Conservation (phyloP, 768 basidiomycete genomes). For the Pleurotus djamor region DNA sequence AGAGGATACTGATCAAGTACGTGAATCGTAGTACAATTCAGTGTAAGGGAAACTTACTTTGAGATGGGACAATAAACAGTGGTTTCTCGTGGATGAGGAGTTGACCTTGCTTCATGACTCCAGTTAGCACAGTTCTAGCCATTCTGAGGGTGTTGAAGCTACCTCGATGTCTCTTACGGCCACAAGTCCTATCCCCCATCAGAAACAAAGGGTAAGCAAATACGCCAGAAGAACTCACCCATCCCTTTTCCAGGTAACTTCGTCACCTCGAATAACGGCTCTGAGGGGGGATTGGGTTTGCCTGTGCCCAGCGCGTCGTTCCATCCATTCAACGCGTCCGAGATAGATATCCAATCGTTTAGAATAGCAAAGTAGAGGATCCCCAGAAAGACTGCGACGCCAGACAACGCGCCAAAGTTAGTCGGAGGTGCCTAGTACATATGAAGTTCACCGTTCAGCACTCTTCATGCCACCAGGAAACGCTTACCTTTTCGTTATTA, state of each 20-base stretch:
- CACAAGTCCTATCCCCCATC: conserved; percentile 6
- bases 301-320: neutral
- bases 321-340: neutral
- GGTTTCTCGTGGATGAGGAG: conserved; percentile 53
- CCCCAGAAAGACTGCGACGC: neutral
- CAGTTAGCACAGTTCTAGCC: neutral
- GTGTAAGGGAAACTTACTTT: conserved; percentile 46
- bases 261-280: neutral
- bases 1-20: conserved; percentile 29
- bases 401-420: neutral
- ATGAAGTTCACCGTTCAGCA: too few relatives aligned
- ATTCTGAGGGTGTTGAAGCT: neutral
- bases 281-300: neutral
- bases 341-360: neutral
- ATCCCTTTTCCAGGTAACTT: conserved; percentile 10
- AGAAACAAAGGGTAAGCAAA: neutral
- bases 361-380: neutral
- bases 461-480: too few relatives aligned
- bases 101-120: conserved; percentile 50
- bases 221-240: conserved; percentile 10
- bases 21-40: too few relatives aligned
- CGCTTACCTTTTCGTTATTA: too few relatives aligned
- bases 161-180: conserved; percentile 6
- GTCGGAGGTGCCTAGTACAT: neutral
- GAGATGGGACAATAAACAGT: conserved; percentile 46